Conservation (phyloP, 129 eudicot genomes). For the Rutidosis leptorrhynchoides region DNA sequence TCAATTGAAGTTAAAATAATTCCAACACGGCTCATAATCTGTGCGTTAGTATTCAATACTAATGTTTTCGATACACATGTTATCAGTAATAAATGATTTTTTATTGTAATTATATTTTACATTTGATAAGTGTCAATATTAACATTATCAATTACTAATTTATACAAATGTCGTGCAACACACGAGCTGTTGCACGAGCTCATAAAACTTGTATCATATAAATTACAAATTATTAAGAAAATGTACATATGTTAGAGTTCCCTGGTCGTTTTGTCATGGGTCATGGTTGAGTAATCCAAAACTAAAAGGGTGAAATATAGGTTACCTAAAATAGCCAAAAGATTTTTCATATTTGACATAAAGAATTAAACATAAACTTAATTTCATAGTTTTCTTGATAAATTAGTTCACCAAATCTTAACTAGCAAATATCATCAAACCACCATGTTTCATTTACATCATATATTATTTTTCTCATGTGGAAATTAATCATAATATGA, state of each 20-base stretch:
- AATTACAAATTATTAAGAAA: background rate
- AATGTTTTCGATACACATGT: too few species aligned
- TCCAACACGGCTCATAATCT: too few species aligned
- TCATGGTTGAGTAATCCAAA: slow-evolving; percentile 18
- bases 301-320: slow-evolving; percentile 29
- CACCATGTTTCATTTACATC: slow-evolving; percentile 30
- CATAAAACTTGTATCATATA: too few species aligned
- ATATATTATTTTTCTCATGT: background rate
- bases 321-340: slow-evolving; percentile 29
- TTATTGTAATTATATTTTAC: too few species aligned
- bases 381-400: slow-evolving; percentile 30
- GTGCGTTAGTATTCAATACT: too few species aligned
- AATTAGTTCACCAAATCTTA: slow-evolving; percentile 68
- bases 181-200: too few species aligned
- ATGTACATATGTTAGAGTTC: background rate
- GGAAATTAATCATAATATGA: background rate
- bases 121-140: too few species aligned
- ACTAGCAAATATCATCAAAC: slow-evolving; percentile 42
- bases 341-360: background rate
- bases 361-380: background rate
- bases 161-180: too few species aligned
- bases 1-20: too few species aligned
- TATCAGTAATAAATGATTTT: too few species aligned
- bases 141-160: too few species aligned
- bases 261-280: background rate